A percentile compares a stretch with the other conserved stretches of the same genome.
Evolutionary conservation across 2,329 filamentous ascomycete genomes (phyloP).

Genomic region (Aspergillus uvarum): DNA sequence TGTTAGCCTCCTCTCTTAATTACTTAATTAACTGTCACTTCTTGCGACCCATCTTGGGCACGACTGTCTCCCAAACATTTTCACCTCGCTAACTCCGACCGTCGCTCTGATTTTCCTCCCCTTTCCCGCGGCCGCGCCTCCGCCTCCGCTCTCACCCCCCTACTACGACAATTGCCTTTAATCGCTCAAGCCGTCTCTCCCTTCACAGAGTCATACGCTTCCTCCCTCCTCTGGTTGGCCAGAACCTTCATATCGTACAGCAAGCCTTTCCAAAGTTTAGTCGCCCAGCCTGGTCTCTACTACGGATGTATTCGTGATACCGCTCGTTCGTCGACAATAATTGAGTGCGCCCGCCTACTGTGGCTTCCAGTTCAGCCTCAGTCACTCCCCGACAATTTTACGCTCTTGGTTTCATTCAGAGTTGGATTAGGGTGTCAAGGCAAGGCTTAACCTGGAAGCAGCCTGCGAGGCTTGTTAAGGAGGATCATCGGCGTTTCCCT

Average conservation of each 20-base stretch:
- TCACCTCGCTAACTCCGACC: constrained; percentile 9
- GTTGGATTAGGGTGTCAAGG: not conserved
- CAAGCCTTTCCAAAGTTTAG: not conserved
- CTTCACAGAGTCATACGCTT: not conserved
- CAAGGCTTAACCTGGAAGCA: constrained; percentile 2
- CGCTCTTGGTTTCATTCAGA: not conserved
- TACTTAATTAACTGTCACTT: not conserved
- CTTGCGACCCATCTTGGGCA: not conserved
- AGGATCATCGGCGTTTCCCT: constrained; percentile 11
- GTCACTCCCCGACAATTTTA: not conserved
- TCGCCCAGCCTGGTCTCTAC: not conserved
- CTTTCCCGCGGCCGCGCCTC: constrained; percentile 16
- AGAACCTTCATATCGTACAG: not conserved
- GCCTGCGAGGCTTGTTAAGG: constrained; percentile 9
- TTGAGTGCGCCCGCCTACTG: constrained; percentile 1
- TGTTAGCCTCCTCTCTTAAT: not conserved
- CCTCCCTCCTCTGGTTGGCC: not conserved
- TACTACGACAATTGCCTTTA: constrained; percentile 12
- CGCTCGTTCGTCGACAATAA: not conserved
- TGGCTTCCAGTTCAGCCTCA: not conserved
- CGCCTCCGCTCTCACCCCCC: constrained; percentile 12
- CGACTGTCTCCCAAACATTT: not conserved
- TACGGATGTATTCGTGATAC: constrained; percentile 1
- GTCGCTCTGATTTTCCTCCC: constrained; percentile 16
- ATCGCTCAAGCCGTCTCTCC: constrained; percentile 13